Evolutionary conservation across 306 rosid species (phyloP), one percentile per base, ranked within the genome.

Genomic region (Glycine latifolia): DNA sequence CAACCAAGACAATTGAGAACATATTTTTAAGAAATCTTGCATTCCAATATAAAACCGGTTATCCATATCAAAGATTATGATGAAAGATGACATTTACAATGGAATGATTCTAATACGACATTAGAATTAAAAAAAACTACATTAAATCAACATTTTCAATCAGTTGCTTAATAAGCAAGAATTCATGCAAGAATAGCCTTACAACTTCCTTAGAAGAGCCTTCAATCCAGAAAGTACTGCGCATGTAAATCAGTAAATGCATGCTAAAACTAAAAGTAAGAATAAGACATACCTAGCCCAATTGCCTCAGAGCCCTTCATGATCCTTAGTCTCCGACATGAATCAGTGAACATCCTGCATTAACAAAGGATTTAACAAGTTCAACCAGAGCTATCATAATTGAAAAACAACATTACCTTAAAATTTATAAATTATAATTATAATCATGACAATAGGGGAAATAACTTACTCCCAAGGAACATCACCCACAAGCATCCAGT

Each of bases 401-500:
- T 75, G 52, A 43, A 74, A 46, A 20, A 20, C 17, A 58, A 3
- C 70, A 62, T 49, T 60, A 56, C n/a, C 17, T 15, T 31, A 8
- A 17, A 20, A 48, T 16, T 11, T 70, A 48, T 37, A 55, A 83
- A 41, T n/a, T 67, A 53, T 20, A 83, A 41, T n/a, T 67, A 53
- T 20, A 63, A 81, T 73, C 55, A 70, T 76, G 71, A 68, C 69
- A 66, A 65, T 49, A 37, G 31, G 39, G 62, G 33, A 58, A 66
- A 58, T 65, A 70, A 87, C 98, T 79, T 89, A 95, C 99, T 79
- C 90, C 99, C 99, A 95, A 7, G 99, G 99, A 82, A 95, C 99
- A 84, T 95, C 98, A 67, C 98, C 98, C 61, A 92, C 99, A 68
- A 95, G 97, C 99, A 95, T 95, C 99, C 99, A 95, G 49, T 95